phyloP scores from a whole-genome alignment of 805 yeast genomes.

The Myxozyma melibiosi region DNA sequence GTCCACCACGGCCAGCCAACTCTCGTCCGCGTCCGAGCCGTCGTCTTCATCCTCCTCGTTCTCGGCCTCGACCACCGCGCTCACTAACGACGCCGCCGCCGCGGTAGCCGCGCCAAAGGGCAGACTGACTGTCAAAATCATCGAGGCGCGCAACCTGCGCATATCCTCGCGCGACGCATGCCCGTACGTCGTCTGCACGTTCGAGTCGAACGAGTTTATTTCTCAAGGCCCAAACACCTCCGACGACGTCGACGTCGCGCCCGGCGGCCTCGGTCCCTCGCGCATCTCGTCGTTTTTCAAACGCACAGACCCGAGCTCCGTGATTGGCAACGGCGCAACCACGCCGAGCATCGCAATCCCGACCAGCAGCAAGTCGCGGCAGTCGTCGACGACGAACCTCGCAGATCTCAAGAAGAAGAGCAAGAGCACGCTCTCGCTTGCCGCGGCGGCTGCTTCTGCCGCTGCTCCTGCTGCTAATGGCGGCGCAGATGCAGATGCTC shows the following conservation, averaged over 20 bases:
- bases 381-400: conserved; percentile 27
- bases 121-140: conserved; percentile 74
- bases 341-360: conserved; percentile 42
- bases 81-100: conserved; percentile 5
- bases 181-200: conserved; percentile 84
- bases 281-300: conserved; percentile 27
- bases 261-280: conserved; percentile 30
- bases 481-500: conserved; percentile 25
- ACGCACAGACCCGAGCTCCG: conserved; percentile 6
- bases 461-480: too few species aligned
- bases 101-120: conserved; percentile 64
- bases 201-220: conserved; percentile 87
- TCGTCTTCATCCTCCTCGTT: conserved; percentile 19
- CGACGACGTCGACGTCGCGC: conserved; percentile 20
- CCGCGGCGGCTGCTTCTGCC: too few species aligned
- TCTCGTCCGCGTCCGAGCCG: conserved; percentile 4
- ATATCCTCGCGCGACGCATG: conserved; percentile 58
- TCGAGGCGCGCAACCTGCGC: conserved; percentile 73
- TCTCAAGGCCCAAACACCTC: conserved; percentile 77
- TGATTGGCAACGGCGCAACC: conserved; percentile 15
- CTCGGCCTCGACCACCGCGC: conserved; percentile 6
- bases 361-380: conserved; percentile 33
- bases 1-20: not conserved
- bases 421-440: too few species aligned
- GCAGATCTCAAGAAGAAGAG: conserved; percentile 21